These are phyloP conservation scores for Diplotaxis tenuifolia DNA, from an alignment of 345 rosid species.

Conservation along the genomic window DNA sequence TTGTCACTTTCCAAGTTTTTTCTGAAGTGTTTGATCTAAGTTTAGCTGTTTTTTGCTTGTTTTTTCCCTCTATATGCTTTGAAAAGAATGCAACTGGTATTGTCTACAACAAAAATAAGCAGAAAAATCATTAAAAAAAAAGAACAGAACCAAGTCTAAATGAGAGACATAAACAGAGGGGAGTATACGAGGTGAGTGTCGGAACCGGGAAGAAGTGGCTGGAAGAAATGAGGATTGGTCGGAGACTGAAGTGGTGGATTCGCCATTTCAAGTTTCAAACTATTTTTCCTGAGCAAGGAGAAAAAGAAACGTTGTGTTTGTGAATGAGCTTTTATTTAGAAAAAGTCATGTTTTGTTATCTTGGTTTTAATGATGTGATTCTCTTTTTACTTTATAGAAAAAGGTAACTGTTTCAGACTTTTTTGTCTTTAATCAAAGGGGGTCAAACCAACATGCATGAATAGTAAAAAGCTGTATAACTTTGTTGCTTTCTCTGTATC, in stretches of 20 bases:
- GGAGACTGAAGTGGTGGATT: no score
- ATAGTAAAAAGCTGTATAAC: neutral
- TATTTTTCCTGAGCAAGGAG: neutral
- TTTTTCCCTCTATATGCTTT: neutral
- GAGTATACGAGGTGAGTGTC: slow-evolving; percentile 9
- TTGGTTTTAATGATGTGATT: neutral
- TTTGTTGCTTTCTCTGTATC: neutral
- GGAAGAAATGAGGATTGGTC: no score
- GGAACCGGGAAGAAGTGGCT: no score
- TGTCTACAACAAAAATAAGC: slow-evolving; percentile 20
- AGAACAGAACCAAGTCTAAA: neutral
- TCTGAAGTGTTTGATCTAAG: slow-evolving; percentile 15
- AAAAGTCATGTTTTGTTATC: neutral
- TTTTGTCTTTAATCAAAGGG: neutral
- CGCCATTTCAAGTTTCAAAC: no score
- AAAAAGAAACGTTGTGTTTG: neutral
- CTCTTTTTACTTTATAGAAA: neutral
- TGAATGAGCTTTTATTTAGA: no score
- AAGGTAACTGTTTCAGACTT: neutral
- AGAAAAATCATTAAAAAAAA: neutral
- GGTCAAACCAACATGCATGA: neutral
- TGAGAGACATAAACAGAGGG: neutral
- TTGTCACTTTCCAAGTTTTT: slow-evolving; percentile 9
- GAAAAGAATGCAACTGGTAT: slow-evolving; percentile 22
- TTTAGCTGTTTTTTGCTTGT: neutral